Evolutionary conservation across 2,329 filamentous ascomycete species (phyloP).

Genomic region (Fusarium sp.): DNA sequence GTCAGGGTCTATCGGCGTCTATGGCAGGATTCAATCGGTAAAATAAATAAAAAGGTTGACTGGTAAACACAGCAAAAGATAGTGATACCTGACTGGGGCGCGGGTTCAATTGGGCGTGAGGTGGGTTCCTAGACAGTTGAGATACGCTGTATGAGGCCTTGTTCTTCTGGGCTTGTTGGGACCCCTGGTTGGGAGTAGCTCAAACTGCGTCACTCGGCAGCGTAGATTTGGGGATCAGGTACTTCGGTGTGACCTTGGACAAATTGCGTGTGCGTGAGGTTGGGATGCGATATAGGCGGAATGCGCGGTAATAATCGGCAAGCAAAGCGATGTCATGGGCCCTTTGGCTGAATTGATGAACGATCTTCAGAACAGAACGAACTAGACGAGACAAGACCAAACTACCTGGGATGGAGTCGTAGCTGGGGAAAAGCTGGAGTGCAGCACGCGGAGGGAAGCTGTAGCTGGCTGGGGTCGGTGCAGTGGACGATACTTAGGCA

Average conservation of each 20-base stretch:
- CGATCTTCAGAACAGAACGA: constrained; percentile 15
- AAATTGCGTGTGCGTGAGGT: constrained; percentile 12
- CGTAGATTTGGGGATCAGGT: constrained; percentile 34
- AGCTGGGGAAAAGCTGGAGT: constrained; percentile 33
- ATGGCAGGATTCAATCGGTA: constrained; percentile 20
- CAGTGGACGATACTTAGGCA: constrained; percentile 11
- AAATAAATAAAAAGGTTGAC: neutral
- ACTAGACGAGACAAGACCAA: constrained; percentile 6
- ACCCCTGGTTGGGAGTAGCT: constrained; percentile 33
- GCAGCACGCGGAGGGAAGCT: constrained; percentile 22
- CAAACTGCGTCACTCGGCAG: constrained; percentile 34
- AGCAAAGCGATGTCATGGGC: constrained; percentile 1
- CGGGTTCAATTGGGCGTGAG: constrained; percentile 24
- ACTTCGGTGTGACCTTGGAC: constrained; percentile 37
- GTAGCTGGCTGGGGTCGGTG: constrained; percentile 23
- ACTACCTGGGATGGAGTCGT: constrained; percentile 8
- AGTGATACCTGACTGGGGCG: constrained; percentile 22
- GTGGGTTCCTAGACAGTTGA: constrained; percentile 30
- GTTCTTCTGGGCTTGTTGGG: constrained; percentile 24
- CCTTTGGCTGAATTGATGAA: constrained; percentile 8
- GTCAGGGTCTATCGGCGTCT: constrained; percentile 34
- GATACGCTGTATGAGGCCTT: constrained; percentile 7
- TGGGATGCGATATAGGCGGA: constrained; percentile 26
- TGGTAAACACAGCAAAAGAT: constrained; percentile 21
- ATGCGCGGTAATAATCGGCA: constrained; percentile 22